A percentile compares a stretch with the other conserved stretches of the same genome.
Evolutionary conservation across 2,329 filamentous ascomycete species (phyloP).

Genomic region (Xylariaceae sp.): DNA sequence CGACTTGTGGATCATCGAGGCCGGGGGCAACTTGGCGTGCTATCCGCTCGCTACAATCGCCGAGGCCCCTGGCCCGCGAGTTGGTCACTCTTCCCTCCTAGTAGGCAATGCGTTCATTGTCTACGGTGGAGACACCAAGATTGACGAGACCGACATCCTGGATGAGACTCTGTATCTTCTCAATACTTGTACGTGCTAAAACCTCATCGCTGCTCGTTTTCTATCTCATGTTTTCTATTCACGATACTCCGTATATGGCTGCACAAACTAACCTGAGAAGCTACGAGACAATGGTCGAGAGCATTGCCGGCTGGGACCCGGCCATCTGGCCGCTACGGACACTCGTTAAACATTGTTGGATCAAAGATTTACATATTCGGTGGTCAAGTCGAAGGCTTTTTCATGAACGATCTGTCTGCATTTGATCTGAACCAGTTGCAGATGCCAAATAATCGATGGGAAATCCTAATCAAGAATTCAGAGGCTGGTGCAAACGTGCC

Average conservation of each 20-base stretch:
- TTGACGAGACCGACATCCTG: constrained; percentile 83
- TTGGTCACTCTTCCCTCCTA: constrained; percentile 87
- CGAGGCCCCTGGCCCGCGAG: constrained; percentile 89
- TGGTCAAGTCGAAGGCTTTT: constrained; percentile 93
- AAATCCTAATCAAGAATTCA: constrained; percentile 76
- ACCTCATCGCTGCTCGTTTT: background rate
- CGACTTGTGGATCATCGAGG: constrained; percentile 96
- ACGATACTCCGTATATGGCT: constrained; percentile 5
- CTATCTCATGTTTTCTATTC: background rate
- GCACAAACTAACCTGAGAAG: constrained; percentile 42
- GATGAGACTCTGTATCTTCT: constrained; percentile 95
- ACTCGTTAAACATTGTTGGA: constrained; percentile 91
- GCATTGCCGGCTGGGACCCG: constrained; percentile 81
- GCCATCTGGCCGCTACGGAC: constrained; percentile 87
- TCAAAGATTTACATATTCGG: constrained; percentile 98
- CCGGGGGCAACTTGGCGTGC: constrained; percentile 79
- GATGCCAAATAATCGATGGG: constrained; percentile 87
- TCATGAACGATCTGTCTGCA: constrained; percentile 94
- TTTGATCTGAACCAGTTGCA: constrained; percentile 96
- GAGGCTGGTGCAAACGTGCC: constrained; percentile 66
- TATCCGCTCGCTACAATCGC: constrained; percentile 88
- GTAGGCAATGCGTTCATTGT: constrained; percentile 99
- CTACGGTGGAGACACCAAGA: constrained; percentile 96
- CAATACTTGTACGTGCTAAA: constrained; percentile 75
- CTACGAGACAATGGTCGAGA: constrained; percentile 95